These are phyloP conservation scores for Staphylotrichum longicolle DNA, from an alignment of 495 filamentous ascomycete species.

Conservation along the genomic window DNA sequence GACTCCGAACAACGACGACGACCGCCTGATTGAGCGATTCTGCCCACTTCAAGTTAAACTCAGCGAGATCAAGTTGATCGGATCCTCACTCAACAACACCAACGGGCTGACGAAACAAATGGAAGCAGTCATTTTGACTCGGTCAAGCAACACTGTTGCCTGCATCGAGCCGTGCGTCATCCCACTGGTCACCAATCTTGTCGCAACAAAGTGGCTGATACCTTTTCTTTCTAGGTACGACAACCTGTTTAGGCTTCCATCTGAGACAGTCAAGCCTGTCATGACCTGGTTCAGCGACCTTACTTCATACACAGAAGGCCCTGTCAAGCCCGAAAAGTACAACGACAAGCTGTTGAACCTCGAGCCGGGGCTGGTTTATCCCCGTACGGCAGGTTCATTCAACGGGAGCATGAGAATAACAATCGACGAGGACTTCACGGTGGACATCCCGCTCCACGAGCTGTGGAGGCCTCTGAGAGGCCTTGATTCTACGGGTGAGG, in stretches of 20 bases:
- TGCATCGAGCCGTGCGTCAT: constrained; percentile 25
- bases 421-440: no score
- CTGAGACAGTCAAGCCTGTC: not conserved
- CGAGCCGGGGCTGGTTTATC: constrained; percentile 26
- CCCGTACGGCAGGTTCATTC: constrained; percentile 10
- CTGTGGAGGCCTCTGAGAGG: no score
- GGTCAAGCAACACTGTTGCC: not conserved
- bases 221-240: constrained; percentile 19
- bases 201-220: not conserved
- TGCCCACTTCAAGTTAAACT: constrained; percentile 24
- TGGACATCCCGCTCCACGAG: no score
- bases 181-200: not conserved
- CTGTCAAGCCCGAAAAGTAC: constrained; percentile 15
- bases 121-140: not conserved
- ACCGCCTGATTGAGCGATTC: constrained; percentile 2
- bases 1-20: not conserved
- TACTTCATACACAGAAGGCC: not conserved
- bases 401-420: constrained; percentile 13
- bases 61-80: constrained; percentile 9
- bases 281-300: not conserved
- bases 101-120: not conserved
- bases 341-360: constrained; percentile 18
- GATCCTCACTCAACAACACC: constrained; percentile 1
- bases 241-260: constrained; percentile 25
- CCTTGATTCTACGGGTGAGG: no score